Evolutionary conservation across 306 rosid genomes (phyloP).

Genomic region (Pyrus betulifolia): DNA sequence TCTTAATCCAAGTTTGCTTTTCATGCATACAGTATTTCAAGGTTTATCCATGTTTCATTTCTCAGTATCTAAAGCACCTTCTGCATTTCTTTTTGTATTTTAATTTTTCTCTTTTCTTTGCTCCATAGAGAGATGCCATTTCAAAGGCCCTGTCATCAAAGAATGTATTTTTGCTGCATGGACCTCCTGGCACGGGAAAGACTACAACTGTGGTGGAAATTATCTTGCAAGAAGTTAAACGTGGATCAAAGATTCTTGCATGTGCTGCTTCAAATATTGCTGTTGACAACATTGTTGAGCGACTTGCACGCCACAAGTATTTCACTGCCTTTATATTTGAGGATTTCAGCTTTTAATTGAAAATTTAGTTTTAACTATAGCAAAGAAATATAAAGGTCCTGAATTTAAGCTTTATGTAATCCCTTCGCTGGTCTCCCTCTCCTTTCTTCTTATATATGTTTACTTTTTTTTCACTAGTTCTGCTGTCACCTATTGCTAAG

Average conservation of each 20-base stretch:
- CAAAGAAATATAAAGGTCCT: background rate
- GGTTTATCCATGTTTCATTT: slow-evolving; percentile 14
- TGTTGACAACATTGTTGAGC: slow-evolving; percentile 97
- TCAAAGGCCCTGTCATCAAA: slow-evolving; percentile 84
- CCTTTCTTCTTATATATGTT: background rate
- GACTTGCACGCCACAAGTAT: slow-evolving; percentile 79
- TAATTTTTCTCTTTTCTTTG: background rate
- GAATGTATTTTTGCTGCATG: slow-evolving; percentile 83
- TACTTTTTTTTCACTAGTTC: background rate
- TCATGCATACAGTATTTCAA: slow-evolving; percentile 4
- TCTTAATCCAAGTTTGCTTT: background rate
- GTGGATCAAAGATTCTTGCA: slow-evolving; percentile 90
- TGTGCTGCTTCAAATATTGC: slow-evolving; percentile 99
- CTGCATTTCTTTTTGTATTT: slow-evolving; percentile 3
- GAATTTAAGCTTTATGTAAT: background rate
- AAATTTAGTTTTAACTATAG: background rate
- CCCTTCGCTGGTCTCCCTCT: background rate
- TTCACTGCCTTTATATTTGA: slow-evolving; percentile 10
- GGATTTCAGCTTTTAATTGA: slow-evolving; percentile 2
- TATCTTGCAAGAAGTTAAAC: slow-evolving; percentile 90
- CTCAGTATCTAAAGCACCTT: slow-evolving; percentile 6
- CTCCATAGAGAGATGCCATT: slow-evolving; percentile 71
- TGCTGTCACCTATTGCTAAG: background rate
- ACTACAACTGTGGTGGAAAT: slow-evolving; percentile 97
- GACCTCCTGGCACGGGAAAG: slow-evolving; percentile 99